A percentile compares a stretch with the other conserved stretches of the same genome.
Conservation (phyloP, 768 basidiomycete genomes). For the Hirschioporus abietinus region DNA sequence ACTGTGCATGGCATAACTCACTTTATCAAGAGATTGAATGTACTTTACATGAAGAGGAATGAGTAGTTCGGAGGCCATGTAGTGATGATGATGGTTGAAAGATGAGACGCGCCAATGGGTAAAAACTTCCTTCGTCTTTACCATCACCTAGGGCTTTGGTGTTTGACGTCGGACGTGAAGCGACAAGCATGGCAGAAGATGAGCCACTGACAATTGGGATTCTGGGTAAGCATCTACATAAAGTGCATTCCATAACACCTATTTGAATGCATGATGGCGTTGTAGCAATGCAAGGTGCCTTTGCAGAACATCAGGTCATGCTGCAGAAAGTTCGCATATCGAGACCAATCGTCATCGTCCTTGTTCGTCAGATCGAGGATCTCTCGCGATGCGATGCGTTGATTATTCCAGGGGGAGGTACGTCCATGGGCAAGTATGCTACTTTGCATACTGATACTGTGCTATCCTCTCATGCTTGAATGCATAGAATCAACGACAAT, state of each 20-base stretch:
- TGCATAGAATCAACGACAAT: slow-evolving; percentile 96
- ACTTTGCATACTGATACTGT: slow-evolving; percentile 1
- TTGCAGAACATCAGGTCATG: slow-evolving; percentile 76
- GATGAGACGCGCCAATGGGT: too few species aligned
- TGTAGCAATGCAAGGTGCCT: slow-evolving; percentile 88
- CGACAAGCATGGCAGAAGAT: not conserved
- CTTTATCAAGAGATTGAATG: slow-evolving; percentile 48
- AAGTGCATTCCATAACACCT: not conserved
- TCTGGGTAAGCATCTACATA: slow-evolving; percentile 11
- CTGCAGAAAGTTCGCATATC: slow-evolving; percentile 52
- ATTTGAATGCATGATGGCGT: not conserved
- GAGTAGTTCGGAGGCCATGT: slow-evolving; percentile 15
- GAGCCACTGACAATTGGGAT: slow-evolving; percentile 13
- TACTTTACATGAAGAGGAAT: slow-evolving; percentile 39
- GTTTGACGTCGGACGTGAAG: not conserved
- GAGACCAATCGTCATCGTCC: slow-evolving; percentile 39
- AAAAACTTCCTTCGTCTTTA: not conserved
- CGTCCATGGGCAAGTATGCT: slow-evolving; percentile 15
- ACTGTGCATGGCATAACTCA: slow-evolving; percentile 16
- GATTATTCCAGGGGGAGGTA: slow-evolving; percentile 90
- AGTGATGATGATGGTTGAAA: not conserved
- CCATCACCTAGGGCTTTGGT: not conserved
- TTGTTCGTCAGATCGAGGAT: slow-evolving; percentile 74
- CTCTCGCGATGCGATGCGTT: slow-evolving; percentile 74
- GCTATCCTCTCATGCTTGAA: not conserved